phyloP scores from a whole-genome alignment of 2,329 filamentous ascomycete species.

The Didymella lethalis region DNA sequence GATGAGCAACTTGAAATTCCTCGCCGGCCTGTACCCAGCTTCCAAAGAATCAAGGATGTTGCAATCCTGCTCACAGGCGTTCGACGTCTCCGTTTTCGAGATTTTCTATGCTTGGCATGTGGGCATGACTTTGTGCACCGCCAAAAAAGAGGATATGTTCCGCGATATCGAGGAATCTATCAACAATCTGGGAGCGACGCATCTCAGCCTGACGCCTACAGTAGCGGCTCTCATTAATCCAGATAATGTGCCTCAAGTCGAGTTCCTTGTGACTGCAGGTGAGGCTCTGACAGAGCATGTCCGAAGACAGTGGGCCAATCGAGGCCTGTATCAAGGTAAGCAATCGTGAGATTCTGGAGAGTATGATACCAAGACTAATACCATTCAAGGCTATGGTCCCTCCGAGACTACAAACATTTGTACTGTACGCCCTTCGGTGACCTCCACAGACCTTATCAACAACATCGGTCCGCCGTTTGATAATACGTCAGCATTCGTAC shows the following conservation, averaged over 20 bases:
- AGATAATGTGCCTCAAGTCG: slow-evolving; percentile 71
- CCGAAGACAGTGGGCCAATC: slow-evolving; percentile 71
- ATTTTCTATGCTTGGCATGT: slow-evolving; percentile 84
- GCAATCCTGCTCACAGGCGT: slow-evolving; percentile 84
- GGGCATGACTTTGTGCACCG: slow-evolving; percentile 81
- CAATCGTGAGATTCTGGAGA: neutral
- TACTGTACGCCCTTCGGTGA: slow-evolving; percentile 71
- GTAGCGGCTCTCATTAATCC: slow-evolving; percentile 79
- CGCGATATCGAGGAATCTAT: slow-evolving; percentile 74
- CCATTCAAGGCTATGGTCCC: slow-evolving; percentile 70
- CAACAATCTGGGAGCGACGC: slow-evolving; percentile 70
- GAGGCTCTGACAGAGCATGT: slow-evolving; percentile 80
- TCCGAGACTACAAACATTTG: slow-evolving; percentile 91
- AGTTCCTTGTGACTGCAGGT: slow-evolving; percentile 81
- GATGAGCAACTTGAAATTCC: slow-evolving; percentile 73
- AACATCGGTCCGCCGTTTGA: slow-evolving; percentile 78
- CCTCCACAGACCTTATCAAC: slow-evolving; percentile 65
- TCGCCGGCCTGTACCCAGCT: slow-evolving; percentile 72
- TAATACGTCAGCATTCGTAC: slow-evolving; percentile 79
- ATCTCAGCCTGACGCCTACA: slow-evolving; percentile 85
- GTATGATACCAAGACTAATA: neutral
- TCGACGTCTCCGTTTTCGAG: slow-evolving; percentile 88
- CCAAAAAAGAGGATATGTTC: slow-evolving; percentile 76
- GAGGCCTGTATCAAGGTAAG: slow-evolving; percentile 73
- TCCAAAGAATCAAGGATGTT: slow-evolving; percentile 67